Conservation (phyloP, 192 early-diverging fungal genomes). For the Dissophora globulifera region DNA sequence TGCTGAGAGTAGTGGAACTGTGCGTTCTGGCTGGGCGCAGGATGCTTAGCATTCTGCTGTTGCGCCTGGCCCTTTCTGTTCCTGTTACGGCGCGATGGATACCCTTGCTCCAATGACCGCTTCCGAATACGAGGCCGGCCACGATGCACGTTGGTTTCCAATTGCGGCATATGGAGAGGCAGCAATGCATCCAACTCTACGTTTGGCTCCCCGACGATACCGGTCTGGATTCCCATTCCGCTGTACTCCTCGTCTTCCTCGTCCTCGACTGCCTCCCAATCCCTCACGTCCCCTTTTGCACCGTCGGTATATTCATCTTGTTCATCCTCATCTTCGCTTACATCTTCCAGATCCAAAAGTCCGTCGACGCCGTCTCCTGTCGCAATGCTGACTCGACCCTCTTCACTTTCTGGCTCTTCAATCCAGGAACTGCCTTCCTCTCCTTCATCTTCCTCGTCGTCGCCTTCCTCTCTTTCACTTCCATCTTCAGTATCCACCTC, state of each 20-base stretch:
- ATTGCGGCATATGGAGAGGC: slow-evolving; percentile 16
- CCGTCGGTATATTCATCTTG: background rate
- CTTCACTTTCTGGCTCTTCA: slow-evolving; percentile 30
- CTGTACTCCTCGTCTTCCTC: background rate
- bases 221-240: background rate
- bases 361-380: slow-evolving; percentile 15
- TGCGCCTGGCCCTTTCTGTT: background rate
- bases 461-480: background rate
- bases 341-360: background rate
- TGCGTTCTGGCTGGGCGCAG: background rate
- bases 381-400: background rate
- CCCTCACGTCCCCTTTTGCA: background rate
- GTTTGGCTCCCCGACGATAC: slow-evolving; percentile 11
- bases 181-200: slow-evolving; percentile 19
- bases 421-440: slow-evolving; percentile 32
- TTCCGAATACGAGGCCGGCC: background rate
- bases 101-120: background rate
- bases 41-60: background rate
- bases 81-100: background rate
- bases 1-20: too few relatives aligned
- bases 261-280: background rate
- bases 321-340: too few relatives aligned
- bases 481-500: slow-evolving; percentile 11
- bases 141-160: background rate
- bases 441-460: background rate